Evolutionary conservation across 2,329 filamentous ascomycete species (phyloP), one percentile per base, ranked within the genome.

Genomic region (Chalaropsis ovoidea): DNA sequence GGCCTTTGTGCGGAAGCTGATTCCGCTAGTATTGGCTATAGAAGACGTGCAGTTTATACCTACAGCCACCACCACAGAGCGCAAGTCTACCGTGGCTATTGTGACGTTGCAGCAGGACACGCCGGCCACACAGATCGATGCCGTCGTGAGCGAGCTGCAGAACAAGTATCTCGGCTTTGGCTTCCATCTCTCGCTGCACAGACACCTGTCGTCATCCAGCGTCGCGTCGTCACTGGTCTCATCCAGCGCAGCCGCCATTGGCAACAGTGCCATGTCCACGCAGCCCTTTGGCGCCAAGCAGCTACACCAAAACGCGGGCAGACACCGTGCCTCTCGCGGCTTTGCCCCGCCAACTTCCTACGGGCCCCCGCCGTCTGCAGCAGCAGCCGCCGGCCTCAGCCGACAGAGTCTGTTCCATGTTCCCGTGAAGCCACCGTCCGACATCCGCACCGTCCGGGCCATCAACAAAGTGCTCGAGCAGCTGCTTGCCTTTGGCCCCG

Each of bases 381-480:
- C n/a, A n/a, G 31, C 31, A n/a, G 22, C 54, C 24, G 19, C 52
- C 2, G 58, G 42, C 4, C 69, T 80, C 39, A 77, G 75, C 68
- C 75, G 80, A 66, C 71, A 76, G 49, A 77, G 75, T 2, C 75
- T 87, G 19, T 77, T 83, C 6, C 83, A 89, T 69, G 86, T 92
- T 35, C 85, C 86, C 1, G 87, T 96, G 13, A 84, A 84, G 68
- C 81, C 87, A 6, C 93, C 93, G 1, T 81, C 82, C 5, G 88
- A 96, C 70, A 82, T 96, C 62, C 87, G 85, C 69, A 87, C 88
- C 68, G 78, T 96, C 0, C 86, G 86, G 67, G 81, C 95, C 56
- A 95, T 97, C 68, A 93, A 97, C 76, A 92, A 88, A 73, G 88
- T 91, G 0, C 81, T 95, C 42, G 93, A 97, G 72, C 82, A 82